Evolutionary conservation across 2,329 filamentous ascomycete species (phyloP), one percentile per base, ranked within the genome.

Genomic region (Exophiala xenobiotica): DNA sequence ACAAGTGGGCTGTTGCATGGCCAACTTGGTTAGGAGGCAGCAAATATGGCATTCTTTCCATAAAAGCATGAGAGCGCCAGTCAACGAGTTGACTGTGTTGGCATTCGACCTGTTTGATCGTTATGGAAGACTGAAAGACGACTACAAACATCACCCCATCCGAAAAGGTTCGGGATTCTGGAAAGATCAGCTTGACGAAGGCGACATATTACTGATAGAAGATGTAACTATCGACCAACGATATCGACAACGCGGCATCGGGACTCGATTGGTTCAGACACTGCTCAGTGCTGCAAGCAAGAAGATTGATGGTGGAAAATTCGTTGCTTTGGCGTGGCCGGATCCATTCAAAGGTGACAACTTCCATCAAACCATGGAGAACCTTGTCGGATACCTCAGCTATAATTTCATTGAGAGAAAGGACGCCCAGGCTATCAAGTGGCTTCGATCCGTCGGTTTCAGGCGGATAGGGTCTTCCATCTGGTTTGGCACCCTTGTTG

Each of bases 71-170:
- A 31, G 23, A 22, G 12, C 56, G 46, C 54, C 54, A 12, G 57
- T 60, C 31, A 41, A 59, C 46, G 65, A 67, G 18, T 55, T 61
- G 8, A 61, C 62, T 26, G 18, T 54, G 7, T 49, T 73, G 19
- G 68, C 64, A 4, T 69, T 70, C 47, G 54, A 64, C 6, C 39
- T 73, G 1, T 71, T 73, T 50, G 66, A 73, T 49, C 58, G 64
- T 22, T 71, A 70, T 51, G 70, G 69, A 29, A 61, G 59, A 39
- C 56, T 72, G 20, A 66, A 64, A 31, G 23, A 54, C 11, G 63
- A 68, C 29, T 67, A 65, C 48, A 63, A 64, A 27, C 41, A 62
- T 9, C 67, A 65, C 52, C 53, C 51, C 9, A 51, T 60, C n/a
- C 60, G 61, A 54, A 61, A 56, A 57, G 64, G 62, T 40, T 63